These are phyloP conservation scores for Psilocybe sp. DNA, from an alignment of 768 basidiomycete genomes.

Conservation along the genomic window DNA sequence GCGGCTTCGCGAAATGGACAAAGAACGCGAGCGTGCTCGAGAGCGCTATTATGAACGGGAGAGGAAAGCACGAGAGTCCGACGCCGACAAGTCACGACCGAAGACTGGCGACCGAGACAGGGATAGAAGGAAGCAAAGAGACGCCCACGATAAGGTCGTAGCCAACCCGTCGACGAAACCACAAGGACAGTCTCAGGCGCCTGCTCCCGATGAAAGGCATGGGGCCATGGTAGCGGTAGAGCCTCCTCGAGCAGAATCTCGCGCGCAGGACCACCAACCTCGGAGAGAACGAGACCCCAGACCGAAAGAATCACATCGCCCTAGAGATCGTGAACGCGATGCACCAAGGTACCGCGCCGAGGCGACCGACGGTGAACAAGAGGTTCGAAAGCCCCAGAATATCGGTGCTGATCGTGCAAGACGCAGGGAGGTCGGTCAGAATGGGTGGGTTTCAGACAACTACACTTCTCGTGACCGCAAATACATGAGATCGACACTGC, in stretches of 20 bases:
- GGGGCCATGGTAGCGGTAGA: slow-evolving; percentile 1
- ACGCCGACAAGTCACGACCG: not conserved
- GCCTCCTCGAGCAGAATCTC: slow-evolving; percentile 5
- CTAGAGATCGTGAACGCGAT: slow-evolving; percentile 13
- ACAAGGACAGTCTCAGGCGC: slow-evolving; percentile 9
- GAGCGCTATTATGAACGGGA: slow-evolving; percentile 8
- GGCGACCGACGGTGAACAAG: slow-evolving; percentile 18
- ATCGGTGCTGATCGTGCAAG: slow-evolving; percentile 14
- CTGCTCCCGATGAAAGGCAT: slow-evolving; percentile 2
- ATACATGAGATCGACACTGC: slow-evolving; percentile 7
- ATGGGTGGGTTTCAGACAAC: slow-evolving; percentile 18
- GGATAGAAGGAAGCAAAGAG: slow-evolving; percentile 2
- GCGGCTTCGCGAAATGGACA: slow-evolving; percentile 1
- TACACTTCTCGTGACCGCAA: slow-evolving; percentile 13
- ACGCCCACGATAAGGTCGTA: not conserved
- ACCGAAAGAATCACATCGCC: slow-evolving; percentile 5
- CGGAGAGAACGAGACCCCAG: slow-evolving; percentile 9
- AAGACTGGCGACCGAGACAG: not conserved
- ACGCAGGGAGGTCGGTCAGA: slow-evolving; percentile 12
- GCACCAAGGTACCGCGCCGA: slow-evolving; percentile 18
- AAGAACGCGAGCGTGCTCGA: slow-evolving; percentile 6
- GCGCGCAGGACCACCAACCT: slow-evolving; percentile 4
- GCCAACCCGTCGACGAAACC: slow-evolving; percentile 8
- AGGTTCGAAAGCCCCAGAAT: slow-evolving; percentile 13
- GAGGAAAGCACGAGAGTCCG: slow-evolving; percentile 3